Evolutionary conservation across 2,329 filamentous ascomycete genomes (phyloP).

Genomic region (Calonectria pauciramosa): DNA sequence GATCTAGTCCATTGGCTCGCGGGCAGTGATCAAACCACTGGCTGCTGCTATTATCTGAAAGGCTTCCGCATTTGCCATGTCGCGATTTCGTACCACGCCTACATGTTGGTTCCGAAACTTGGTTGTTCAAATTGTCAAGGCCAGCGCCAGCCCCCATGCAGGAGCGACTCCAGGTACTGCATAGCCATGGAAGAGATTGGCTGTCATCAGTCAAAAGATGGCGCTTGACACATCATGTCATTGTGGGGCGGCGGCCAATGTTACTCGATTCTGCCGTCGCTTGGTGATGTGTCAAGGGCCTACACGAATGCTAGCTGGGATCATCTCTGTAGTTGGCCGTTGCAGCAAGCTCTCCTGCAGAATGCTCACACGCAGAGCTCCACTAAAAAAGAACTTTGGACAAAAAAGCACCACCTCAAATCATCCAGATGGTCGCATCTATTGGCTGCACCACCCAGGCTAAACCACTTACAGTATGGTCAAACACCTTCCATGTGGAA

Average conservation of each 20-base stretch:
- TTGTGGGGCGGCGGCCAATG: not conserved
- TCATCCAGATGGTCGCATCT: not conserved
- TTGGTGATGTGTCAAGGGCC: not conserved
- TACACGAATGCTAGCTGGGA: not conserved
- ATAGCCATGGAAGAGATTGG: not conserved
- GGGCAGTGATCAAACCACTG: not conserved
- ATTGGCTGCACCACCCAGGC: not conserved
- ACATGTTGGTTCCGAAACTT: not conserved
- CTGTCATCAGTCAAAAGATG: not conserved
- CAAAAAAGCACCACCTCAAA: not conserved
- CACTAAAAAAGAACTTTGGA: not conserved
- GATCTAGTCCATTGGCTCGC: not conserved
- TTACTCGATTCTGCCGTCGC: not conserved
- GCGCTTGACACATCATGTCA: not conserved
- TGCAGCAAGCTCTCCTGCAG: not conserved
- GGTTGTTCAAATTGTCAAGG: too few relatives aligned
- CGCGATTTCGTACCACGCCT: not conserved
- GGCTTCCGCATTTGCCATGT: not conserved
- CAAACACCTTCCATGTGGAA: not conserved
- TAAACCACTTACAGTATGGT: not conserved
- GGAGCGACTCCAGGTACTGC: not conserved
- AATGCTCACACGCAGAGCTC: not conserved
- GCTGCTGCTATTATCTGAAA: not conserved
- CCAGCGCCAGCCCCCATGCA: not conserved
- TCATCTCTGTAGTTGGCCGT: not conserved